These are phyloP conservation scores for Pseudofabraea citricarpa DNA, from an alignment of 2,329 filamentous ascomycete species.

Conservation along the genomic window DNA sequence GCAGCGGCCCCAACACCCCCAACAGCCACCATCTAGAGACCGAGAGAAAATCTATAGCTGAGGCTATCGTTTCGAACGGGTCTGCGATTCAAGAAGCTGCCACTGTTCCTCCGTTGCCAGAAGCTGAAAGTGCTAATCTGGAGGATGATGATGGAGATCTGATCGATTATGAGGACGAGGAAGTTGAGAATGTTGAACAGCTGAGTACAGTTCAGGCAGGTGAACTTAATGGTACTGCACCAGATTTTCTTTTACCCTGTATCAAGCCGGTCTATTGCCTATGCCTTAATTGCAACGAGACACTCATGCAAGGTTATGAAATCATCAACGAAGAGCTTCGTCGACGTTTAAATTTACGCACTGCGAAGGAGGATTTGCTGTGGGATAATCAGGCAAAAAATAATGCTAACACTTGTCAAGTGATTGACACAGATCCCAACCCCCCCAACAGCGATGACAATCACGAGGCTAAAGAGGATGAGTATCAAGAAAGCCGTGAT, in stretches of 20 bases:
- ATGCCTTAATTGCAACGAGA: slow-evolving; percentile 20
- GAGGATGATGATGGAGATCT: slow-evolving; percentile 33
- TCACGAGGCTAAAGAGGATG: background rate
- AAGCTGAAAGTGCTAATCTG: slow-evolving; percentile 3
- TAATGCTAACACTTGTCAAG: too few species aligned
- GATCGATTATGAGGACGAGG: slow-evolving; percentile 46
- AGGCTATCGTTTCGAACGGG: too few species aligned
- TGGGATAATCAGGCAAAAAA: too few species aligned
- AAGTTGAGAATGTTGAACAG: slow-evolving; percentile 4
- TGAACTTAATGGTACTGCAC: slow-evolving; percentile 20
- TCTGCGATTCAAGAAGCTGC: too few species aligned
- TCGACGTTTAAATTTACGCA: too few species aligned
- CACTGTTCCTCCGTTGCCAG: too few species aligned
- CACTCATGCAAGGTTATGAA: slow-evolving; percentile 19
- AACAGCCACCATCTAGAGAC: too few species aligned
- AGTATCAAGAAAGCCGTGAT: slow-evolving; percentile 6
- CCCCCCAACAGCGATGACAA: background rate
- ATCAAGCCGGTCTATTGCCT: slow-evolving; percentile 18
- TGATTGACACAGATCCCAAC: slow-evolving; percentile 2
- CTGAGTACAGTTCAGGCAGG: too few species aligned
- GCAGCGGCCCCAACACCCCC: too few species aligned
- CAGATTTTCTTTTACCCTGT: slow-evolving; percentile 21
- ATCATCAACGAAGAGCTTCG: slow-evolving; percentile 16
- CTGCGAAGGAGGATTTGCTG: too few species aligned
- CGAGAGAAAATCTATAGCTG: too few species aligned